phyloP scores from a whole-genome alignment of 2,329 filamentous ascomycete genomes.

The Aureobasidium melanogenum region DNA sequence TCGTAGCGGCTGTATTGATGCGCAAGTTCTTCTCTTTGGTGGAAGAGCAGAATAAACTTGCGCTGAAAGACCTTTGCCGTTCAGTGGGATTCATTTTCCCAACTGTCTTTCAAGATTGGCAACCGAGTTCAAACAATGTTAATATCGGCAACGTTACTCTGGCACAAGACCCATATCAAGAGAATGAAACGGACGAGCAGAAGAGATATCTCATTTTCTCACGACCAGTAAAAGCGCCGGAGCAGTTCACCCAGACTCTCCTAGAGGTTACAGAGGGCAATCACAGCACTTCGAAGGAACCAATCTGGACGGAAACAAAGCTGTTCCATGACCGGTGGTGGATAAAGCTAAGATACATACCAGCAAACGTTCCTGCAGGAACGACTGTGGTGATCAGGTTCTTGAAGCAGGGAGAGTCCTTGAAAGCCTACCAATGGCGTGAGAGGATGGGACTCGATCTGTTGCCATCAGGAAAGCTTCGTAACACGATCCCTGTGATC shows the following conservation, averaged over 20 bases:
- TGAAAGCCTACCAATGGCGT: neutral
- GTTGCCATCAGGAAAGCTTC: conserved; percentile 25
- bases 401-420: conserved; percentile 24
- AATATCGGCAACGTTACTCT: neutral
- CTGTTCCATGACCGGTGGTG: conserved; percentile 51
- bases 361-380: conserved; percentile 13
- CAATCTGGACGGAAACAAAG: conserved; percentile 13
- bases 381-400: conserved; percentile 32
- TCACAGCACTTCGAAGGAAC: neutral
- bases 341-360: conserved; percentile 37
- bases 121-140: neutral
- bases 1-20: conserved; percentile 35
- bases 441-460: neutral
- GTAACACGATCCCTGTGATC: conserved; percentile 34
- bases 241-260: neutral
- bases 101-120: conserved; percentile 14
- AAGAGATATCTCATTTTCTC: neutral
- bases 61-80: conserved; percentile 33
- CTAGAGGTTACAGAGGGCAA: neutral
- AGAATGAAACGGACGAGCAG: neutral
- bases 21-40: conserved; percentile 42
- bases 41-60: conserved; percentile 37
- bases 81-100: conserved; percentile 36
- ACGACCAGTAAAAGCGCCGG: neutral
- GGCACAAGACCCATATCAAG: neutral